Evolutionary conservation across 2,329 filamentous ascomycete species (phyloP), one percentile per base, ranked within the genome.

Genomic region (Alternaria brassicicola): DNA sequence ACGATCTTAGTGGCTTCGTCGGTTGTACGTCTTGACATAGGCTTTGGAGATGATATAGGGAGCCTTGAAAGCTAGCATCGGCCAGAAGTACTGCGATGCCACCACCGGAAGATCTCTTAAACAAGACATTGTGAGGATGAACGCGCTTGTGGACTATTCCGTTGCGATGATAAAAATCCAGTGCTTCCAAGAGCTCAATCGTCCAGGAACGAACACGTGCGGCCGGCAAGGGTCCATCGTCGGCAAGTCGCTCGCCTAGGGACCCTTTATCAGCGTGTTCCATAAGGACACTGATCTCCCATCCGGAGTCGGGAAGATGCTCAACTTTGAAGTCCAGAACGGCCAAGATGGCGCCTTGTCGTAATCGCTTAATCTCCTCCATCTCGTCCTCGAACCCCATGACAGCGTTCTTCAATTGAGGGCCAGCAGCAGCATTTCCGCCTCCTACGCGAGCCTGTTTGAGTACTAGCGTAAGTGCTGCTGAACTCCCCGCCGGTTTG

Each of bases 151-250:
- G 95, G 23, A 92, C 83, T 55, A 97, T 84, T 19, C 92, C 92
- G 72, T 91, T 89, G 64, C 89, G 89, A 77, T 98, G 94, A 51
- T 96, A 86, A 74, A 90, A 96, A 57, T 92, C 90, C 26, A 99
- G 81, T 0, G 89, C 95, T 78, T 97, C 92, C 25, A 99, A 85
- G 17, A 99, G 83, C 69, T 97, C 92, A 58, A 93, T 88, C n/a
- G 92, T 95, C 89, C 93, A 98, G 23, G 91, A 88, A 52, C 93
- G 89, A 42, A 93, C 88, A 73, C 89, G 93, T 63, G 86, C 86
- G 50, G 91, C 85, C 39, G 89, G 86, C 49, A 97, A 80, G 28
- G 85, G 85, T 4, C 90, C 92, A 39, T 92, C 87, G 59, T 94
- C 85, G 55, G 94, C 89, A 28, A 99, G 82, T 19, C 96, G 82